Conservation (phyloP, 169 alveolate genomes). For the Cryptosporidium sp. region DNA sequence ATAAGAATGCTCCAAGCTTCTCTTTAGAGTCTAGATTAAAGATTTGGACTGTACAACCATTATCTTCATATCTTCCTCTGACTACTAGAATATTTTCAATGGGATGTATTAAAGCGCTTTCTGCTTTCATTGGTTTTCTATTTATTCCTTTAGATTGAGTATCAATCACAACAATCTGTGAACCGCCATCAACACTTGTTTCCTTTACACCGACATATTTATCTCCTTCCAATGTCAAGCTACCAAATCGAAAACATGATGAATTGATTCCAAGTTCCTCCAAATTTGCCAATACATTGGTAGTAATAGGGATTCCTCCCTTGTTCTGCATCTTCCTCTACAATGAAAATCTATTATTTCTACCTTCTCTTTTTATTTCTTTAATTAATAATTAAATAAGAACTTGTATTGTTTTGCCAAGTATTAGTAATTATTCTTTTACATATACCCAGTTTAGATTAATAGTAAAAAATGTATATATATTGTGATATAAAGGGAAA, state of each 20-base stretch:
- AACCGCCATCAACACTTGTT: conserved; percentile 85
- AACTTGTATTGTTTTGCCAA: neutral
- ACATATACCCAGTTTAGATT: neutral
- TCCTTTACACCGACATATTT: conserved; percentile 92
- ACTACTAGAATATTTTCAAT: conserved; percentile 93
- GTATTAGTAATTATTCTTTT: neutral
- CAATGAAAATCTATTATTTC: conserved; percentile 5
- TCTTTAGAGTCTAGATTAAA: conserved; percentile 93
- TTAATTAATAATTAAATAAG: neutral
- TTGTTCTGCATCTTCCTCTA: conserved; percentile 74
- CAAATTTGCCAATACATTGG: conserved; percentile 80
- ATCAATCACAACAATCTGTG: conserved; percentile 88
- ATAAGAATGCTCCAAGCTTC: conserved; percentile 92
- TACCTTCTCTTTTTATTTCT: neutral
- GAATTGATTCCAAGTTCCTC: conserved; percentile 89
- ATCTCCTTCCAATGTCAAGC: conserved; percentile 91
- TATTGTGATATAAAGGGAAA: neutral
- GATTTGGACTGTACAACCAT: conserved; percentile 87
- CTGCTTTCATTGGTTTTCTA: conserved; percentile 97
- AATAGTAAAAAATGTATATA: neutral
- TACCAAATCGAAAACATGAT: conserved; percentile 88
- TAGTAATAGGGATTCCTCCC: conserved; percentile 79
- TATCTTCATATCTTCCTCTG: conserved; percentile 87
- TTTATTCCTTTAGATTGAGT: conserved; percentile 85
- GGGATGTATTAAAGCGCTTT: conserved; percentile 96